Evolutionary conservation across 257 asterid genomes (phyloP), one percentile per base, ranked within the genome.

Genomic region (Ligustrum vulgare): DNA sequence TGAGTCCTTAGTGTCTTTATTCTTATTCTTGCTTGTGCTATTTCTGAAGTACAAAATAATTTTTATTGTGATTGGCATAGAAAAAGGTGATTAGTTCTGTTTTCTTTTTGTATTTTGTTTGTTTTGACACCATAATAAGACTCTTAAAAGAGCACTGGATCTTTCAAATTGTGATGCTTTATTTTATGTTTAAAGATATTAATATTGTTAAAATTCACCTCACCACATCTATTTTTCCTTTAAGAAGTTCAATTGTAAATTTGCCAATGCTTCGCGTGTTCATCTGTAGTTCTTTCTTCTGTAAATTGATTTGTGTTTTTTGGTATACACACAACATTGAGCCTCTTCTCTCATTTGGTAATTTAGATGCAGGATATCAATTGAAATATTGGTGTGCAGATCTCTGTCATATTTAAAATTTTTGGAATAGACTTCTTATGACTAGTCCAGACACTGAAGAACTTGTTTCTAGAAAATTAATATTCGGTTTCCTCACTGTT

Each of bases 1-100:
- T 69, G 45, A 58, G 72, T 79, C 82, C 72, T 75, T 31, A 63
- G 28, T 41, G 54, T 56, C 64, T 33, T 58, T 2, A 9, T 60
- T 60, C 18, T 11, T 22, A 60, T 25, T 60, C 67, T 60, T 60
- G 67, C 34, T 60, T 67, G 2, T 65, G 25, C 28, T 74, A 23
- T 60, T 36, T n/a, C 64, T 80, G 71, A 54, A 76, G 15, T 60
- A 11, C 15, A 56, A 72, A 45, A 37, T 12, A 64, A 6, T 6
- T 34, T 70, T 15, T 16, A 39, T 56, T 49, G 56, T 71, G 70
- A 74, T 70, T 28, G 67, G 63, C 67, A 32, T 45, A 63, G 35
- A 33, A 37, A 60, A 60, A n/a, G 67, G 28, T 18, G 2, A 9
- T 60, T 22, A 13, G 6, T 58, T 58, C 15, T 51, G 8, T 56